These are phyloP conservation scores for Hymenoscyphus scutula DNA, from an alignment of 2,329 filamentous ascomycete genomes.

Conservation along the genomic window DNA sequence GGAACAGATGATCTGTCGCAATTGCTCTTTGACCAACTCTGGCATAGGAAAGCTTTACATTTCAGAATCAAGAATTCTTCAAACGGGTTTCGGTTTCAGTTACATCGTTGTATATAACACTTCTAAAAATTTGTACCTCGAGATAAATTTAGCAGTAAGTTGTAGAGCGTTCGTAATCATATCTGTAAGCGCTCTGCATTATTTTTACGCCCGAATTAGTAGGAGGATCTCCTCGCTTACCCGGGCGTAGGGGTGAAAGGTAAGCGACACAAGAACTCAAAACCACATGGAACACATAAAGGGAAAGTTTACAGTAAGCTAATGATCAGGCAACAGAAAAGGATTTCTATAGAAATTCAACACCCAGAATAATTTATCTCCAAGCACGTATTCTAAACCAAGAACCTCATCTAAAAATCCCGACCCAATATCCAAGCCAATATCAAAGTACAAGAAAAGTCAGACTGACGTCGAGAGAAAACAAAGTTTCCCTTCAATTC, in stretches of 20 bases:
- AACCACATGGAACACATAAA: background rate
- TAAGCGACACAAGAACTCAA: background rate
- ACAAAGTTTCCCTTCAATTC: background rate
- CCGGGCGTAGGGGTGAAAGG: background rate
- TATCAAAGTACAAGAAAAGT: background rate
- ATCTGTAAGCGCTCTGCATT: background rate
- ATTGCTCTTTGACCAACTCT: no score
- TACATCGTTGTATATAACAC: no score
- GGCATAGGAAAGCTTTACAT: no score
- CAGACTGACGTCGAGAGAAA: background rate
- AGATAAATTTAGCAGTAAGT: background rate
- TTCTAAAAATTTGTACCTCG: no score
- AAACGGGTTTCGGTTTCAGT: no score
- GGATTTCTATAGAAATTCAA: background rate
- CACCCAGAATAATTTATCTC: background rate
- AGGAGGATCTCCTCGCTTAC: background rate
- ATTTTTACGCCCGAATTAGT: background rate
- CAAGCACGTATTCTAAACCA: background rate
- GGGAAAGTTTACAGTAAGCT: background rate
- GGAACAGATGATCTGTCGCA: no score
- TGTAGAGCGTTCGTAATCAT: background rate
- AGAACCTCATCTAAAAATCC: background rate
- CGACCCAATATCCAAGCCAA: background rate
- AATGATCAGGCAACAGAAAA: background rate
- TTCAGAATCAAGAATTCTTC: no score